phyloP scores from a whole-genome alignment of 768 basidiomycete species.

The Rhodotorula kratochvilovae region DNA sequence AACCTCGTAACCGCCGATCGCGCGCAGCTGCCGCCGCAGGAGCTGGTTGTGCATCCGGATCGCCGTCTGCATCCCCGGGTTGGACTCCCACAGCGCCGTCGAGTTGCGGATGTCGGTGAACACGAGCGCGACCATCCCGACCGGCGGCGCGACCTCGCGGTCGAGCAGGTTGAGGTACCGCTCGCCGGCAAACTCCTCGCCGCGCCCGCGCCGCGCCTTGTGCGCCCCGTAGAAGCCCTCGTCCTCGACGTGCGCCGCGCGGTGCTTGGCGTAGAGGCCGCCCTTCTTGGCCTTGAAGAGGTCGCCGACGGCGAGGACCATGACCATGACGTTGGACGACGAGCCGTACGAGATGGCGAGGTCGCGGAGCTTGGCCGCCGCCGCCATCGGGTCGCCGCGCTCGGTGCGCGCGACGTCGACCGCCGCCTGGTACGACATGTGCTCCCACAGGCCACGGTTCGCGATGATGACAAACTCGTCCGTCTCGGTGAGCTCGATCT shows the following conservation, averaged over 20 bases:
- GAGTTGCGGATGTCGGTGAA: slow-evolving; percentile 99
- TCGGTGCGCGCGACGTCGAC: slow-evolving; percentile 87
- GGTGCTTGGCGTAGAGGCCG: slow-evolving; percentile 31
- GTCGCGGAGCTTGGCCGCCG: slow-evolving; percentile 92
- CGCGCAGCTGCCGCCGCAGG: slow-evolving; percentile 74
- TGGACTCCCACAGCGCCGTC: slow-evolving; percentile 91
- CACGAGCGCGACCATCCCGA: slow-evolving; percentile 81
- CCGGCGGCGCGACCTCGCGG: slow-evolving; percentile 75
- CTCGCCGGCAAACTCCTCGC: slow-evolving; percentile 43
- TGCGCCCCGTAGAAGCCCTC: slow-evolving; percentile 51
- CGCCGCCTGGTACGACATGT: slow-evolving; percentile 87
- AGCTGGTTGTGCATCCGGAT: slow-evolving; percentile 85
- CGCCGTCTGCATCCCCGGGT: slow-evolving; percentile 88
- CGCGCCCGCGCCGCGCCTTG: slow-evolving; percentile 36
- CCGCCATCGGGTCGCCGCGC: slow-evolving; percentile 70
- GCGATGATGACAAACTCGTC: slow-evolving; percentile 97
- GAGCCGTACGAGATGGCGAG: slow-evolving; percentile 96
- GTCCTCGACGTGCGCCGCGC: slow-evolving; percentile 50
- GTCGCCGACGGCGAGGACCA: slow-evolving; percentile 82
- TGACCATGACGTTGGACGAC: slow-evolving; percentile 90
- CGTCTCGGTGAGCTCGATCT: slow-evolving; percentile 65
- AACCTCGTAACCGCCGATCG: slow-evolving; percentile 95
- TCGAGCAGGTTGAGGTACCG: slow-evolving; percentile 54
- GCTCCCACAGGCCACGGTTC: slow-evolving; percentile 89
- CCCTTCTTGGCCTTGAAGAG: slow-evolving; percentile 55